Conservation (phyloP, 2,329 filamentous ascomycete genomes). For the Penicillium sp. region DNA sequence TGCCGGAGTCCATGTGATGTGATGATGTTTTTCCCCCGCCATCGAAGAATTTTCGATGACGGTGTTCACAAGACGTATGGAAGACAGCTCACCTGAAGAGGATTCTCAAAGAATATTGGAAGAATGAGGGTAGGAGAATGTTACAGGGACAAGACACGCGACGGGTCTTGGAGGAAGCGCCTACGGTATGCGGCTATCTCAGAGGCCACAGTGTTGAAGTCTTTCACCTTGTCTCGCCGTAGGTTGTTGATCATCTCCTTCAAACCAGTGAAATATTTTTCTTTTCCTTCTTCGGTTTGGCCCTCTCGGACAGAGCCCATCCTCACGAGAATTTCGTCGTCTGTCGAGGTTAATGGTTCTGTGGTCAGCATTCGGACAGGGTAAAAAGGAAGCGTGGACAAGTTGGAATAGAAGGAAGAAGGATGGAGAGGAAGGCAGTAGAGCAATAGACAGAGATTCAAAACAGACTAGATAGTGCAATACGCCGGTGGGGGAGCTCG, state of each 20-base stretch:
- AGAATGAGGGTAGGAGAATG: constrained; percentile 12
- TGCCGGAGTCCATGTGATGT: constrained; percentile 1
- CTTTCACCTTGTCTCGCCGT: constrained; percentile 51
- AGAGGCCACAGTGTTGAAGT: constrained; percentile 49
- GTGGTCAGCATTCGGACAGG: constrained; percentile 42
- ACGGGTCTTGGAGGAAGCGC: constrained; percentile 49
- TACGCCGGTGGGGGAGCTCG: constrained; percentile 21
- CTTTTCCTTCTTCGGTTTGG: constrained; percentile 45
- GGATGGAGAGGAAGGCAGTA: constrained; percentile 10
- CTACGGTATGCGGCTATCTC: constrained; percentile 53
- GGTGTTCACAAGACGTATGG: constrained; percentile 11
- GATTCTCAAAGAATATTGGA: constrained; percentile 8
- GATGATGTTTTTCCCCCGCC: constrained; percentile 9
- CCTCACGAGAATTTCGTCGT: constrained; percentile 53
- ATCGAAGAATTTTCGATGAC: constrained; percentile 7
- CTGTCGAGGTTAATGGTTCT: constrained; percentile 43
- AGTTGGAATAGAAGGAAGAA: neutral
- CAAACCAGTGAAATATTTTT: constrained; percentile 46
- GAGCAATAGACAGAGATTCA: constrained; percentile 10
- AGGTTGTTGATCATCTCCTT: constrained; percentile 52
- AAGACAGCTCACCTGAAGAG: constrained; percentile 20
- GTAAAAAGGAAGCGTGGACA: constrained; percentile 23
- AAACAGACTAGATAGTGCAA: constrained; percentile 7
- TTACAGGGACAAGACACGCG: constrained; percentile 49
- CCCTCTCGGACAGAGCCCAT: constrained; percentile 50